Base-by-base conservation (phyloP, 257 asterid genomes). In the Verbena officinalis region DNA sequence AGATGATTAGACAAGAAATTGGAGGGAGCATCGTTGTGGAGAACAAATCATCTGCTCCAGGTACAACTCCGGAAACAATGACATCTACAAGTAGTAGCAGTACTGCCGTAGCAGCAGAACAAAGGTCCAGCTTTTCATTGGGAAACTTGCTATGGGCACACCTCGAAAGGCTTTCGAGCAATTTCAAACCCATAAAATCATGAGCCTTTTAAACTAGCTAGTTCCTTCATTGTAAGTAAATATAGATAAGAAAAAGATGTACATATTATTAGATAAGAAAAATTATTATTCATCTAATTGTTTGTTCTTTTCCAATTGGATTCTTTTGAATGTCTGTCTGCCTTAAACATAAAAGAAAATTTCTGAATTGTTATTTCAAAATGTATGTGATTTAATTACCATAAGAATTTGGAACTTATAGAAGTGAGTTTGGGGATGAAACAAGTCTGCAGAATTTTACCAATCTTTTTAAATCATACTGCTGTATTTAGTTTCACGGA, bases 121-220 rank as follows among this genome's bases (percentile, higher is more conserved):
- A 69, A 8, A 50, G 79, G 65, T 56, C 84, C 3, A 78, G 74
- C 59, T 79, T 80, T 62, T 86, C 96, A 0, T 43, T 87, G 3
- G 92, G 95, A 46, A 78, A 73, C 73, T 24, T 91, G 80, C 67
- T 89, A 14, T 84, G 98, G 98, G 73, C 90, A 45, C 98, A 86
- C 57, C 77, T 89, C 3, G 96, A 81, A 75, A 39, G 89, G 54
- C 68, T 92, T 44, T 85, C 96, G 0, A 75, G 75, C 78, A 89
- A 83, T 68, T 86, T 89, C 77, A 77, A 62, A 62, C 82, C 83
- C 46, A 81, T 86, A 38, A 75, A 77, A 58, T 80, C 85, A 8
- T 80, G 78, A 66, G 27, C 1, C 55, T 14, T 27, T 45, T 20
- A 14, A 38, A 38, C 2, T 36, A 10, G 42, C 2, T 36, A 10